Evolutionary conservation across 768 basidiomycete species (phyloP).

Genomic region (Piloderma croceum): DNA sequence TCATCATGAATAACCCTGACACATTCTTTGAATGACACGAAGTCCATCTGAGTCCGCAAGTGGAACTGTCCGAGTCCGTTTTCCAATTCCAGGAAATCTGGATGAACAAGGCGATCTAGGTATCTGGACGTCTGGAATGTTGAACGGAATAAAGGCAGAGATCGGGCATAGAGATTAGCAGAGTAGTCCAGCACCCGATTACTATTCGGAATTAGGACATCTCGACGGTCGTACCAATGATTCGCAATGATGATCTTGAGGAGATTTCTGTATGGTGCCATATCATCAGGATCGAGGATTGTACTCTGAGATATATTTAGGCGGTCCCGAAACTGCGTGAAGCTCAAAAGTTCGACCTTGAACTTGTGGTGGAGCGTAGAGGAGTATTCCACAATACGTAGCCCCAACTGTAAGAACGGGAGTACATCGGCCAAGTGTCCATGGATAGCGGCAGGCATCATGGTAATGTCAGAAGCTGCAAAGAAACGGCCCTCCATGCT

Average conservation of each 20-base stretch:
- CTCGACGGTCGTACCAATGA: neutral
- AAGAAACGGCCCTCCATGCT: too few relatives aligned
- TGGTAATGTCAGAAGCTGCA: too few relatives aligned
- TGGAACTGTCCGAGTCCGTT: constrained; percentile 22
- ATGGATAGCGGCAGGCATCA: constrained; percentile 10
- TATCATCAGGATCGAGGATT: constrained; percentile 1
- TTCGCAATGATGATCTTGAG: neutral
- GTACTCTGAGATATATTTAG: constrained; percentile 2
- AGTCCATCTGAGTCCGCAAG: constrained; percentile 26
- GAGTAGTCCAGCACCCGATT: constrained; percentile 19
- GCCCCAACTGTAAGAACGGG: constrained; percentile 5
- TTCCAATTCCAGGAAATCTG: constrained; percentile 26
- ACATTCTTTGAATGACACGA: constrained; percentile 33
- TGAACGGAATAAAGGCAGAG: constrained; percentile 30
- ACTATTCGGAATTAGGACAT: constrained; percentile 31
- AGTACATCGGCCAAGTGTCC: constrained; percentile 6
- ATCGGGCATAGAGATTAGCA: constrained; percentile 29
- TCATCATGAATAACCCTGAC: constrained; percentile 27
- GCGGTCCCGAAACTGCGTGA: constrained; percentile 1
- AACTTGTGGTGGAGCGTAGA: constrained; percentile 1
- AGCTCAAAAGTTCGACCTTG: neutral
- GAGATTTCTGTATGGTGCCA: constrained; percentile 1
- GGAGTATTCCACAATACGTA: constrained; percentile 4
- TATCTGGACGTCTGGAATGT: constrained; percentile 28
- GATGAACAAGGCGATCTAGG: constrained; percentile 27